Percentiles rank a stretch among this genome's conserved stretches.
These are phyloP conservation scores for Talaromyces sp. DNA, from an alignment of 2,329 filamentous ascomycete species.

Conservation along the genomic window DNA sequence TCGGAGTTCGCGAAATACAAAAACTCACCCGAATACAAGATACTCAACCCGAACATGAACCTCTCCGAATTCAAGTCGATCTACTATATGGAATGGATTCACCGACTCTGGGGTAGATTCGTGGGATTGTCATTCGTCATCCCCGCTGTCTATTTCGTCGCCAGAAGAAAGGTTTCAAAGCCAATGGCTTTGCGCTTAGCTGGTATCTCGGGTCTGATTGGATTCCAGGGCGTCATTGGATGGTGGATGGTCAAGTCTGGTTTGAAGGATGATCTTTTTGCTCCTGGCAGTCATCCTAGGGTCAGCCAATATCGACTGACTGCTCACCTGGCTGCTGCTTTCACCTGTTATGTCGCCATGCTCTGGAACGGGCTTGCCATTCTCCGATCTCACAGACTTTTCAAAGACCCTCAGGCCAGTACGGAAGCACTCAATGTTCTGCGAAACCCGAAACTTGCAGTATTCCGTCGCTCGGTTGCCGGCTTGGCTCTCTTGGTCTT, in stretches of 20 bases:
- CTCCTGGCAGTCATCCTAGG: constrained; percentile 81
- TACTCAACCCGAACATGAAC: constrained; percentile 89
- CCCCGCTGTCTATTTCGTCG: constrained; percentile 84
- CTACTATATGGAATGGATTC: constrained; percentile 99
- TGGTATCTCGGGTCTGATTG: constrained; percentile 84
- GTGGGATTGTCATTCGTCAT: constrained; percentile 87
- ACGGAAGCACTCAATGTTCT: constrained; percentile 60
- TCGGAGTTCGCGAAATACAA: constrained; percentile 90
- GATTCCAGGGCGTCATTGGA: constrained; percentile 89
- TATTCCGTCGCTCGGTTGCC: constrained; percentile 70
- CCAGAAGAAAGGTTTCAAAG: constrained; percentile 69
- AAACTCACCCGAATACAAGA: constrained; percentile 84
- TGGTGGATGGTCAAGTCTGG: constrained; percentile 99
- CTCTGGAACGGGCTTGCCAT: constrained; percentile 81
- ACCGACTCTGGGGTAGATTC: constrained; percentile 88
- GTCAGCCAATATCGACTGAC: constrained; percentile 93
- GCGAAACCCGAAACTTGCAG: constrained; percentile 61
- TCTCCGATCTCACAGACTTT: constrained; percentile 69
- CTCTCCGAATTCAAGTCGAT: constrained; percentile 96
- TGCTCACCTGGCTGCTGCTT: constrained; percentile 83
- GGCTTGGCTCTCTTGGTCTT: constrained; percentile 75
- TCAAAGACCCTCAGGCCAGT: constrained; percentile 63
- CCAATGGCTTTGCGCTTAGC: constrained; percentile 73
- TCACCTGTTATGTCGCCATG: constrained; percentile 93
- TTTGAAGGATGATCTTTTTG: constrained; percentile 91